phyloP scores from a whole-genome alignment of 768 basidiomycete genomes.

The Paxillus involutus region DNA sequence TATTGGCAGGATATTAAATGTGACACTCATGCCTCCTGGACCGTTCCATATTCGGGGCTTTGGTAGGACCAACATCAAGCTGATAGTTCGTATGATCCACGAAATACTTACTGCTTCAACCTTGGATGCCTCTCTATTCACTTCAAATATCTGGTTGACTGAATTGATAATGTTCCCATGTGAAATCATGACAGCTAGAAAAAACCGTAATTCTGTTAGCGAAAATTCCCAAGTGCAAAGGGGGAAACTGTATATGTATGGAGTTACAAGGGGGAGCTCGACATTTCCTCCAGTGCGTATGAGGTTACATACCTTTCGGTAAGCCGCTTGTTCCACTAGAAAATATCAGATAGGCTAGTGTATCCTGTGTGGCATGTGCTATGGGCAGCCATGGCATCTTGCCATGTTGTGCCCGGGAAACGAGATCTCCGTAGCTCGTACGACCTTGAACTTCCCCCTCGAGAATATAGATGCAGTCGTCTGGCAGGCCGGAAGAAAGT shows the following conservation, averaged over 20 bases:
- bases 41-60: conserved; percentile 41
- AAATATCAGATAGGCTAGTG: conserved; percentile 68
- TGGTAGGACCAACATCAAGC: background rate
- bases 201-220: conserved; percentile 3
- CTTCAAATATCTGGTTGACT: conserved; percentile 36
- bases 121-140: conserved; percentile 29
- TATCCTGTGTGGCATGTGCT: conserved; percentile 47
- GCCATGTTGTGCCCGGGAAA: conserved; percentile 37
- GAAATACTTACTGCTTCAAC: conserved; percentile 38
- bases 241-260: background rate
- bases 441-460: conserved; percentile 42
- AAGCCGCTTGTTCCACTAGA: conserved; percentile 79
- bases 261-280: too few species aligned
- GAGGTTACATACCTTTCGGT: conserved; percentile 56
- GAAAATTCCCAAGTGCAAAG: background rate
- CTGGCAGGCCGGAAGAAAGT: conserved; percentile 34
- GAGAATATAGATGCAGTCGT: conserved; percentile 49
- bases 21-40: conserved; percentile 46
- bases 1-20: conserved; percentile 62
- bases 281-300: background rate
- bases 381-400: conserved; percentile 42
- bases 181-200: conserved; percentile 68
- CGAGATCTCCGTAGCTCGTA: conserved; percentile 44
- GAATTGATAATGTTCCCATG: conserved; percentile 61
- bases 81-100: background rate